Conservation (phyloP, 345 rosid species). For the Populus simonii region DNA sequence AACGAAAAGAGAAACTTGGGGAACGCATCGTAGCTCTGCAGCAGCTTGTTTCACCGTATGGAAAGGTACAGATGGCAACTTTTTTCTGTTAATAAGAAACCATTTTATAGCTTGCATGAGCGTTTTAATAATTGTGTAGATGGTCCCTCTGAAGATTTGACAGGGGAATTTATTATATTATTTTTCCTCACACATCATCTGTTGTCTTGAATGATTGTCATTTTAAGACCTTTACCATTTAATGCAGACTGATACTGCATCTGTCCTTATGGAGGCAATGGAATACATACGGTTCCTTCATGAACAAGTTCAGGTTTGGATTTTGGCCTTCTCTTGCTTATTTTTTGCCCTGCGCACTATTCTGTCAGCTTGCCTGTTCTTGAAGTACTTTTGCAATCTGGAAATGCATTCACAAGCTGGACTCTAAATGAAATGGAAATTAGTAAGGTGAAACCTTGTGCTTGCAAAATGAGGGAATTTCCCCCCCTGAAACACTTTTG, state of each 20-base stretch:
- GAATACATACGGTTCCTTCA: conserved; percentile 90
- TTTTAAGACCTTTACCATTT: conserved; percentile 10
- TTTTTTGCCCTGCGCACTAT: neutral
- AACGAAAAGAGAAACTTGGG: conserved; percentile 85
- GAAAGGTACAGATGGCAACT: conserved; percentile 57
- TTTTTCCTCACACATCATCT: neutral
- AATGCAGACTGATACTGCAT: conserved; percentile 92
- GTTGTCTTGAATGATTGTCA: neutral
- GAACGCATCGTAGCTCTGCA: conserved; percentile 83
- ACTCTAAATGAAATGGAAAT: neutral
- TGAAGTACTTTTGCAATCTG: neutral
- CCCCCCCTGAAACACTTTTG: neutral
- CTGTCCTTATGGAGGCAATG: conserved; percentile 81
- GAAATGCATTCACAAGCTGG: neutral
- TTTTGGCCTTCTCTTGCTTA: conserved; percentile 22
- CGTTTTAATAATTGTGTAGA: neutral
- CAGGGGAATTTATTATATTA: neutral
- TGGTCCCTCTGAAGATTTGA: neutral
- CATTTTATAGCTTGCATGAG: neutral
- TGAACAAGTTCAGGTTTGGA: conserved; percentile 88
- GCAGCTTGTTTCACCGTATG: conserved; percentile 93
- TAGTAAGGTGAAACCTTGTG: neutral
- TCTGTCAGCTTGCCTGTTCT: neutral
- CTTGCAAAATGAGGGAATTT: neutral
- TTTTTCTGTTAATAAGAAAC: no score